Evolutionary conservation across 768 basidiomycete species (phyloP), one percentile per base, ranked within the genome.

Genomic region (Tulasnella sp.): DNA sequence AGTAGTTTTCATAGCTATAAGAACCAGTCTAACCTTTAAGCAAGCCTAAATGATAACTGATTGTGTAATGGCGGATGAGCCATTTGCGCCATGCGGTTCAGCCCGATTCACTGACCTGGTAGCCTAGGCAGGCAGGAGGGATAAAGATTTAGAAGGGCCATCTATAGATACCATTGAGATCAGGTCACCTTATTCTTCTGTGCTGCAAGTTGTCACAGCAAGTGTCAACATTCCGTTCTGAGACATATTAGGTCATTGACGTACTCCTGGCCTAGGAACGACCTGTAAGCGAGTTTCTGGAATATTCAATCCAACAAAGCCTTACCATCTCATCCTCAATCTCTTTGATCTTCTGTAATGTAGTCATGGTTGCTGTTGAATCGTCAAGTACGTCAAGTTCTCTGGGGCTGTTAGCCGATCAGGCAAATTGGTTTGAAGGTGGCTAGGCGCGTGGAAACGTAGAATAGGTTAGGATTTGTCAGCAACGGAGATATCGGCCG

Each of bases 321-420:
- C 87, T 83, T 78, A 91, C 92, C 95, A 95, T 95, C 82, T 95
- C 94, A 92, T 94, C 92, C 86, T 95, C 94, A 80, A 95, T 87
- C 88, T 94, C 93, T 90, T 93, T 93, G 75, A 94, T 92, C 81
- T 94, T 94, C 81, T 94, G 92, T 75, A 95, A 83, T 75, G 92
- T 95, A 65, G 92, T 93, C 92, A 93, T 93, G 83, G 81, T 74
- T 36, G 19, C 42, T 40, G 26, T 40, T 26, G 17, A 40, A 67
- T 35, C 19, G 37, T n/a, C 34, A 40, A 40, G 14, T 65, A 16
- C 19, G 37, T n/a, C 34, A 40, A 40, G 14, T 65, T 29, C 47
- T 22, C n/a, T 19, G n/a, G 19, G 26, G 19, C 1, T 52, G n/a
- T 22, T 52, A 2, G 7, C 47, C 19, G 47, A 22, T 52, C n/a